A percentile compares a stretch with the other conserved stretches of the same genome.
phyloP scores from a whole-genome alignment of 805 yeast species.

The Cyberlindnera meyerae region DNA sequence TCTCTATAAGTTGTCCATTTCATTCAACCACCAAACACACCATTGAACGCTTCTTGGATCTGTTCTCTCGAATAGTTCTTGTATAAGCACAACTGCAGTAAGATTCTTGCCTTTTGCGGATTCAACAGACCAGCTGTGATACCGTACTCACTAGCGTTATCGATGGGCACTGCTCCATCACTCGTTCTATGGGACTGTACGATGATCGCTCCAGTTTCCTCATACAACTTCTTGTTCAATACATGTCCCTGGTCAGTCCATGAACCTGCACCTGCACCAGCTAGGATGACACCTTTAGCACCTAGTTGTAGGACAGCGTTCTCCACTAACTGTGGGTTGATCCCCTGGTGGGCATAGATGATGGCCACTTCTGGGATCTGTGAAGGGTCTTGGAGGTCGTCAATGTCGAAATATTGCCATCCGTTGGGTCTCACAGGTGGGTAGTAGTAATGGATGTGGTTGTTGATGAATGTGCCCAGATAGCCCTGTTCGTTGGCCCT shows the following conservation, averaged over 20 bases:
- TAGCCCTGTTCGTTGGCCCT: slow-evolving; percentile 63
- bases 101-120: slow-evolving; percentile 58
- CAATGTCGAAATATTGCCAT: slow-evolving; percentile 30
- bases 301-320: slow-evolving; percentile 37
- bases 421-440: slow-evolving; percentile 50
- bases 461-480: slow-evolving; percentile 62
- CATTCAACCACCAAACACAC: slow-evolving; percentile 38
- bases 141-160: slow-evolving; percentile 33
- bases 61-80: slow-evolving; percentile 29
- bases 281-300: slow-evolving; percentile 53
- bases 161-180: slow-evolving; percentile 63
- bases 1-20: slow-evolving; percentile 16
- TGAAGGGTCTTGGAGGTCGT: slow-evolving; percentile 18
- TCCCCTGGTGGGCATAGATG: slow-evolving; percentile 57
- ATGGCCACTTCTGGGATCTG: slow-evolving; percentile 42
- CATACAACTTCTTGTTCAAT: slow-evolving; percentile 37
- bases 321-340: slow-evolving; percentile 43
- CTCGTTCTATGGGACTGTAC: slow-evolving; percentile 58
- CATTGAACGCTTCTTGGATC: slow-evolving; percentile 33
- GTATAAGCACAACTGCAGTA: slow-evolving; percentile 49
- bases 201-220: slow-evolving; percentile 42
- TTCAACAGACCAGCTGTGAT: slow-evolving; percentile 60
- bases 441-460: slow-evolving; percentile 56
- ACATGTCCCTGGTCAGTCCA: slow-evolving; percentile 35
- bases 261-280: slow-evolving; percentile 70